Conservation (phyloP, 768 basidiomycete genomes). For the Lepiota venenata region DNA sequence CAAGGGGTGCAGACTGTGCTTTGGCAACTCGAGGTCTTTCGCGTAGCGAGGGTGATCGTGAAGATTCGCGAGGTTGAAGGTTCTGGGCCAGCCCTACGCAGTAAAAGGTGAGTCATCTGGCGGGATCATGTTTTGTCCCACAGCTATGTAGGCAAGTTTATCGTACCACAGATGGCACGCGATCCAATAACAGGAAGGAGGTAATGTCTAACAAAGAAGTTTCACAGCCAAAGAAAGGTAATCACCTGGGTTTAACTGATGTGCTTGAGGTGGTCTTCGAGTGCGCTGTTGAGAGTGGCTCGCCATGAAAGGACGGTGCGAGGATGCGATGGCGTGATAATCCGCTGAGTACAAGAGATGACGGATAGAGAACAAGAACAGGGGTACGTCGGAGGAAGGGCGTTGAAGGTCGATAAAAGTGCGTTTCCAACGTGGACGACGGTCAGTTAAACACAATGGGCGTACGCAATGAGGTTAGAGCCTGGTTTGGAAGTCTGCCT, state of each 20-base stretch:
- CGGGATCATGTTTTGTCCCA: slow-evolving; percentile 7
- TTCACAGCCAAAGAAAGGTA: slow-evolving; percentile 15
- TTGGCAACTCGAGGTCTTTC: slow-evolving; percentile 55
- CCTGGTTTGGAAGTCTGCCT: slow-evolving; percentile 23
- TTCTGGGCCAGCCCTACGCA: slow-evolving; percentile 36
- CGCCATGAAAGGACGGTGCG: slow-evolving; percentile 39
- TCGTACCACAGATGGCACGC: slow-evolving; percentile 16
- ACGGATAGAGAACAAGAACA: neutral
- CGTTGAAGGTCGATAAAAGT: slow-evolving; percentile 9
- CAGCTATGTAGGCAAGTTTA: slow-evolving; percentile 9
- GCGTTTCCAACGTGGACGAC: slow-evolving; percentile 12
- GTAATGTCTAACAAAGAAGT: slow-evolving; percentile 6
- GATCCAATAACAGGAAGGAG: slow-evolving; percentile 5
- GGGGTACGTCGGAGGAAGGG: slow-evolving; percentile 1
- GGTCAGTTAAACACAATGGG: slow-evolving; percentile 8
- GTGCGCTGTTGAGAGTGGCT: slow-evolving; percentile 57
- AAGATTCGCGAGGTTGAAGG: slow-evolving; percentile 42
- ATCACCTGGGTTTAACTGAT: slow-evolving; percentile 47
- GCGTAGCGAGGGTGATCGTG: slow-evolving; percentile 44
- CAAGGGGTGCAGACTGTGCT: slow-evolving; percentile 59
- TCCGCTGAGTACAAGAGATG: neutral
- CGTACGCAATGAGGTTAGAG: slow-evolving; percentile 10
- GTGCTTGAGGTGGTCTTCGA: slow-evolving; percentile 35
- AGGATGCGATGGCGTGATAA: neutral
- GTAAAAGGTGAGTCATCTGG: slow-evolving; percentile 24